Evolutionary conservation across 371 early-diverging fungal species (phyloP), one percentile per base, ranked within the genome.

Genomic region (Apophysomyces sp.): DNA sequence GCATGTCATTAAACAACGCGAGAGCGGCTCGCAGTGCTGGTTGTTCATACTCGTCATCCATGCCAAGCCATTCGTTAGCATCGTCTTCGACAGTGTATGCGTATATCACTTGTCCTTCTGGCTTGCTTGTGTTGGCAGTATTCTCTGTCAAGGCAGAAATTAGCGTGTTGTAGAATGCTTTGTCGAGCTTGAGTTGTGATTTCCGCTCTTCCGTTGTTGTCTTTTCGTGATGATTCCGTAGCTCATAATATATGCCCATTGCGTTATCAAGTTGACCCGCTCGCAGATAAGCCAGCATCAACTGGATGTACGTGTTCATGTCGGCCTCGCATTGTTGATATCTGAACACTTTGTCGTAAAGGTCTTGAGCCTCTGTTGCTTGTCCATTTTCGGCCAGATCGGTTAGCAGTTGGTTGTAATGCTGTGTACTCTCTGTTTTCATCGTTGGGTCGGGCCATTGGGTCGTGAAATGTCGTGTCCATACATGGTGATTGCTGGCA

Each of bases 301-400:
- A 62, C 12, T 63, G 61, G 0, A 71, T 72, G 36, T 68, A 70
- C 2, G 72, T 72, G 1, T 62, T 61, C 18, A 67, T 62, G n/a
- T 72, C 73, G 0, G 76, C 49, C 8, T 44, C 18, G 21, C 49
- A 44, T 21, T 44, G 21, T 1, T 21, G 49, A 41, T 71, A 16
- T 60, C 74, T 59, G 61, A 81, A 73, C 29, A 73, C 54, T 9
- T 52, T 18, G 39, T 81, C 77, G 54, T 74, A 81, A 8, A 77
- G 18, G 2, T 44, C 60, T 55, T 81, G 77, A 37, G 82, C 82
- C 58, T 70, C 67, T 9, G 26, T 58, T 9, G 77, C 63, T 11
- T 73, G 51, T 2, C 77, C 82, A 12, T 66, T 27, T 16, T 34
- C 55, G 0, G 79, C 77, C 8, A 81, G 29, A 15, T 68, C 57